These are phyloP conservation scores for Fulvia fulva DNA, from an alignment of 2,329 filamentous ascomycete genomes.

Conservation along the genomic window DNA sequence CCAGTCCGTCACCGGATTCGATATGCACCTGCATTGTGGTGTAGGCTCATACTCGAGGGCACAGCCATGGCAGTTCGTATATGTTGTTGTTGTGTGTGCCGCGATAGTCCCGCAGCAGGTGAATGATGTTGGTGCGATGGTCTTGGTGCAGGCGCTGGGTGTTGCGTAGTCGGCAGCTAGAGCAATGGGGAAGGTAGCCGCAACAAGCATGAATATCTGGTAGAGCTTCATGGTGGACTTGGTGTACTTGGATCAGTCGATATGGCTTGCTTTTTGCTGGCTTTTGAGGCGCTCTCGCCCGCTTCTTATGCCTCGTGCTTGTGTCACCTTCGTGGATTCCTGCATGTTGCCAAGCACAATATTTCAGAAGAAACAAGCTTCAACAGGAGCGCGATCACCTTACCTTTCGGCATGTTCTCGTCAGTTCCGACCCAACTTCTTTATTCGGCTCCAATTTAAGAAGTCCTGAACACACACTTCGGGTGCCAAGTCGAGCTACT, in stretches of 20 bases:
- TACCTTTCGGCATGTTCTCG: not conserved
- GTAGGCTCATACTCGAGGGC: constrained; percentile 4
- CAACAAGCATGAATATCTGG: not conserved
- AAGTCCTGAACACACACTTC: not conserved
- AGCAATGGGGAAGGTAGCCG: not conserved
- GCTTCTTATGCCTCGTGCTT: not conserved
- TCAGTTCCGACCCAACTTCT: not conserved
- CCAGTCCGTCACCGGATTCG: constrained; percentile 3
- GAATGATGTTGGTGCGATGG: constrained; percentile 13
- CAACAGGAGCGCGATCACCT: not conserved
- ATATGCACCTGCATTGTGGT: constrained; percentile 9
- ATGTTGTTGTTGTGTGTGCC: constrained; percentile 8
- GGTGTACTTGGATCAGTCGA: not conserved
- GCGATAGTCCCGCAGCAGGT: constrained; percentile 15
- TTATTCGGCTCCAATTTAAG: not conserved
- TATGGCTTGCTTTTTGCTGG: not conserved
- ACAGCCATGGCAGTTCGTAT: constrained; percentile 11
- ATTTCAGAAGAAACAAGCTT: not conserved
- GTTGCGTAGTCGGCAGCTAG: not conserved
- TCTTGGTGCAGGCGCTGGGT: constrained; percentile 6
- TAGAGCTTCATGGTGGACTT: not conserved
- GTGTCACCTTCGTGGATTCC: not conserved
- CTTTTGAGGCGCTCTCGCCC: not conserved
- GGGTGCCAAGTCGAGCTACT: not conserved
- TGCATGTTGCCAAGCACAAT: constrained; percentile 1